A percentile compares a stretch with the other conserved stretches of the same genome.
These are phyloP conservation scores for Boletellus deceptivus DNA, from an alignment of 1,284 basidiomycete species.

Conservation along the genomic window DNA sequence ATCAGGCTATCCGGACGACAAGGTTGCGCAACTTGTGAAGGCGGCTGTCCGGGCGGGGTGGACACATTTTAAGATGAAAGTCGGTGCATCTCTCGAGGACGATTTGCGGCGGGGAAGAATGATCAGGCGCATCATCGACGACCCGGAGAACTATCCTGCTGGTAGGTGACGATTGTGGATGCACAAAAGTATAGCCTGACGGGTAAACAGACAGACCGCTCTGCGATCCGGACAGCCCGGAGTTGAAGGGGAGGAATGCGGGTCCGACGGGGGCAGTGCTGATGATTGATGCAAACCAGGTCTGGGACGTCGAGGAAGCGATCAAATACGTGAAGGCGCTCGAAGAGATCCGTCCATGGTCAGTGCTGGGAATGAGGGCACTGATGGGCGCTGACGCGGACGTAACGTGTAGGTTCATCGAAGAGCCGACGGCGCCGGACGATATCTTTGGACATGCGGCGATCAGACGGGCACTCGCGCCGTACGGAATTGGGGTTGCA, in stretches of 20 bases:
- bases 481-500: slow-evolving; percentile 85
- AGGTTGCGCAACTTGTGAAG: slow-evolving; percentile 80
- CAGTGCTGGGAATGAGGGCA: slow-evolving; percentile 16
- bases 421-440: slow-evolving; percentile 92
- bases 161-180: slow-evolving; percentile 77
- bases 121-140: slow-evolving; percentile 90
- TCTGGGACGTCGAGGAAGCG: slow-evolving; percentile 86
- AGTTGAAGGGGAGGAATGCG: slow-evolving; percentile 81
- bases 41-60: slow-evolving; percentile 85
- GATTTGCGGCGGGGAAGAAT: slow-evolving; percentile 84
- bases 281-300: slow-evolving; percentile 97
- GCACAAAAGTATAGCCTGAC: slow-evolving; percentile 75
- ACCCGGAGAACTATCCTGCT: slow-evolving; percentile 66
- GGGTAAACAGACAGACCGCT: slow-evolving; percentile 52
- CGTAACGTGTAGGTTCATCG: slow-evolving; percentile 71
- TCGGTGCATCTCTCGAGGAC: slow-evolving; percentile 78
- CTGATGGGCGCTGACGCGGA: slow-evolving; percentile 2
- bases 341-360: slow-evolving; percentile 84
- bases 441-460: slow-evolving; percentile 84
- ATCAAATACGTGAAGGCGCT: slow-evolving; percentile 85
- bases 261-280: slow-evolving; percentile 88
- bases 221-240: slow-evolving; percentile 62
- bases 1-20: slow-evolving; percentile 78
- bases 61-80: slow-evolving; percentile 98
- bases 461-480: slow-evolving; percentile 75